A percentile compares a stretch with the other conserved stretches of the same genome.
These are phyloP conservation scores for Gamsiella multidivaricata DNA, from an alignment of 192 early-diverging fungal genomes.

Conservation along the genomic window DNA sequence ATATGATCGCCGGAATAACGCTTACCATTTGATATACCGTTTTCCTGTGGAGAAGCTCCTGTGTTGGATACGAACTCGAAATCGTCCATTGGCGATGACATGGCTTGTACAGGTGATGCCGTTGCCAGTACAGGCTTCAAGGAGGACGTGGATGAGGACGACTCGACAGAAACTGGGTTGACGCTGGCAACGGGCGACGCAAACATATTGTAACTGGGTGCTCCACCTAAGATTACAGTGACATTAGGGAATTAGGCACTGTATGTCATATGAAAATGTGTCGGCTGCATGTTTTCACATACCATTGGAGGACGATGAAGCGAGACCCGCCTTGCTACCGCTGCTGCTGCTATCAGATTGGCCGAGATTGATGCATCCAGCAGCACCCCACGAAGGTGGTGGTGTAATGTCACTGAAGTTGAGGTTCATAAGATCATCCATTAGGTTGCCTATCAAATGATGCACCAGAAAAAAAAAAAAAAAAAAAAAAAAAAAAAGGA, in stretches of 20 bases:
- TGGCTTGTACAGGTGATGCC: too few relatives aligned
- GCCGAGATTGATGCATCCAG: slow-evolving; percentile 46
- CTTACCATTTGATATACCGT: background rate
- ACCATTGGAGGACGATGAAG: background rate
- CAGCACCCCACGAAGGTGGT: slow-evolving; percentile 38
- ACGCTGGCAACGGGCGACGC: slow-evolving; percentile 21
- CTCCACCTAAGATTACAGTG: slow-evolving; percentile 14
- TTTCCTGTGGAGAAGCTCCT: background rate
- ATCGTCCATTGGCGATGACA: slow-evolving; percentile 19
- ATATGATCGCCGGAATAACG: background rate
- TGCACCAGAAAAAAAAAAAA: too few relatives aligned
- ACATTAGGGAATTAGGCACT: too few relatives aligned
- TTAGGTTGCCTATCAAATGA: slow-evolving; percentile 29
- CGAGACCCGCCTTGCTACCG: background rate
- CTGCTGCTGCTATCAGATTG: slow-evolving; percentile 10
- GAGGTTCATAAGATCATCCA: slow-evolving; percentile 54
- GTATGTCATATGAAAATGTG: too few relatives aligned
- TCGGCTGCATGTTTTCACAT: background rate
- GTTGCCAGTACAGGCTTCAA: background rate
- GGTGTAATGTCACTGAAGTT: slow-evolving; percentile 42
- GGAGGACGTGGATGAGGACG: slow-evolving; percentile 5
- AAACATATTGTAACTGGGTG: slow-evolving; percentile 26
- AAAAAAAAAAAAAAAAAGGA: too few relatives aligned
- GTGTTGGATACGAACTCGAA: slow-evolving; percentile 39
- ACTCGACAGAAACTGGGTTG: slow-evolving; percentile 30